Evolutionary conservation across 306 rosid genomes (phyloP).

Genomic region (Inga oerstediana): DNA sequence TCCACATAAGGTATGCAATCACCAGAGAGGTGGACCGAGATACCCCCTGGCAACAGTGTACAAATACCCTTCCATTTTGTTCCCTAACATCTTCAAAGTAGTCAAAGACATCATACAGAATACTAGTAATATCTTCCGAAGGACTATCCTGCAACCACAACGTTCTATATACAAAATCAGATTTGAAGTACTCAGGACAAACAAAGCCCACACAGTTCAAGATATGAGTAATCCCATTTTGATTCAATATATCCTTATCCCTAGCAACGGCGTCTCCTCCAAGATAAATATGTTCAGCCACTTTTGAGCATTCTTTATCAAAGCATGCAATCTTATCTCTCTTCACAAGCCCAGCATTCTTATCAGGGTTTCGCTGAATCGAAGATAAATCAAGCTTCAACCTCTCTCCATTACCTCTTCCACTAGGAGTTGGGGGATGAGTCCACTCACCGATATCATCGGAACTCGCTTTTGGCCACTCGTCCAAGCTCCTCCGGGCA

Average conservation of each 20-base stretch:
- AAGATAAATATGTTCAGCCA: constrained; percentile 89
- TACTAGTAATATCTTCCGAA: constrained; percentile 94
- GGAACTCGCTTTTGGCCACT: constrained; percentile 96
- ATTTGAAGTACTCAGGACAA: constrained; percentile 93
- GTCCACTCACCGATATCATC: constrained; percentile 99
- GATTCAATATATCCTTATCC: constrained; percentile 85
- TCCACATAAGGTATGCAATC: constrained; percentile 99
- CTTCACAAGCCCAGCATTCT: constrained; percentile 88
- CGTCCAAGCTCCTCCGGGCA: constrained; percentile 92
- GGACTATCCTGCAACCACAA: constrained; percentile 99
- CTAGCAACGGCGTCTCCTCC: constrained; percentile 99
- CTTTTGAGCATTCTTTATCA: constrained; percentile 96
- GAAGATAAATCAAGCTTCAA: constrained; percentile 95
- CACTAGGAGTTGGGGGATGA: constrained; percentile 90
- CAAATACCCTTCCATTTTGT: constrained; percentile 86
- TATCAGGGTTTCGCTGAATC: constrained; percentile 79
- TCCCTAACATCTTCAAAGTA: constrained; percentile 99
- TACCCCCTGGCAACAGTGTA: constrained; percentile 99
- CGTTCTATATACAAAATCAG: constrained; percentile 89
- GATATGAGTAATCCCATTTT: constrained; percentile 87
- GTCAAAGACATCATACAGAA: constrained; percentile 91
- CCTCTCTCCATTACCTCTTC: constrained; percentile 80
- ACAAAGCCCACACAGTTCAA: constrained; percentile 97
- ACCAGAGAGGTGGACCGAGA: constrained; percentile 97
- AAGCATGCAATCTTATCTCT: constrained; percentile 97